Evolutionary conservation across 352 stramenopile genomes (phyloP).

Genomic region (Pythium phragmiticola): DNA sequence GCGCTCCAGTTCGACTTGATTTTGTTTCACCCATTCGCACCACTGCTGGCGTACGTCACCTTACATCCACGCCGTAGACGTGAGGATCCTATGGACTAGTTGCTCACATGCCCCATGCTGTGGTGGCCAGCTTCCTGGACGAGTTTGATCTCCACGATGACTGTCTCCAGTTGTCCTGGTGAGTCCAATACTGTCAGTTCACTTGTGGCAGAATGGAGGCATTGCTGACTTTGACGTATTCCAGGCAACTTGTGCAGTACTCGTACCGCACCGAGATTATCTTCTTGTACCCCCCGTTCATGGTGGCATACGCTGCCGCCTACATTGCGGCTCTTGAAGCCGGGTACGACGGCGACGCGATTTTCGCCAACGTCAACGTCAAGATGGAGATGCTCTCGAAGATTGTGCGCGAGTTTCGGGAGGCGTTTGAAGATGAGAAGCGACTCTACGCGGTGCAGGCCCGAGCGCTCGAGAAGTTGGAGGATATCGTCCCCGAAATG

Average conservation of each 20-base stretch:
- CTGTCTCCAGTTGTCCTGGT: conserved; percentile 85
- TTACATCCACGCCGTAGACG: neutral
- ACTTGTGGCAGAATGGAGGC: neutral
- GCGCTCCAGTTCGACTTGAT: conserved; percentile 88
- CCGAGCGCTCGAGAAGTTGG: conserved; percentile 65
- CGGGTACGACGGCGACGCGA: conserved; percentile 71
- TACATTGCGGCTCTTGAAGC: conserved; percentile 80
- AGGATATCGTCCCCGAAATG: conserved; percentile 77
- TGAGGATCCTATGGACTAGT: neutral
- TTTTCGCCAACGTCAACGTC: conserved; percentile 80
- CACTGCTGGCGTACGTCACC: conserved; percentile 72
- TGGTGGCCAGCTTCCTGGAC: conserved; percentile 60
- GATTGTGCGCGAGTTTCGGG: conserved; percentile 74
- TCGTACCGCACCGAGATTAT: conserved; percentile 89
- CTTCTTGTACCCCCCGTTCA: conserved; percentile 80
- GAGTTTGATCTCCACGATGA: conserved; percentile 87
- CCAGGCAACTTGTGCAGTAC: conserved; percentile 85
- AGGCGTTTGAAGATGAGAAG: conserved; percentile 76
- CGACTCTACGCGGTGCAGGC: conserved; percentile 61
- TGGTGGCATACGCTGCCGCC: conserved; percentile 81
- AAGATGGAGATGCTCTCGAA: conserved; percentile 82
- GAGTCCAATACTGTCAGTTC: neutral
- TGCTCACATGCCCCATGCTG: neutral
- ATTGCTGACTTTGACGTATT: neutral
- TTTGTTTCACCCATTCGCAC: conserved; percentile 81